These are phyloP conservation scores for Paraconiothyrium brasiliense DNA, from an alignment of 2,329 filamentous ascomycete genomes.

Conservation along the genomic window DNA sequence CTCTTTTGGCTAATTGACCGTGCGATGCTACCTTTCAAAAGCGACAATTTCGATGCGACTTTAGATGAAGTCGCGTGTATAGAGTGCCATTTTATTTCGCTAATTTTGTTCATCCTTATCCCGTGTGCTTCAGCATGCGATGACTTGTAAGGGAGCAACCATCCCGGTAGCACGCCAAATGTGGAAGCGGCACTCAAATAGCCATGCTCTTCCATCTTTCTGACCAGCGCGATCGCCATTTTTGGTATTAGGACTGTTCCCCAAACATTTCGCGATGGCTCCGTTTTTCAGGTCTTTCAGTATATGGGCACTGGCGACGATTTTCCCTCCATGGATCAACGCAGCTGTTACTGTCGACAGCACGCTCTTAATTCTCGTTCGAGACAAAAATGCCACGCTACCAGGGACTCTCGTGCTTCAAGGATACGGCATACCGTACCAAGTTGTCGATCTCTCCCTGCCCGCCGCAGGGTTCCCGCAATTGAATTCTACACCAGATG, in stretches of 20 bases:
- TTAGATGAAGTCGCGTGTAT: neutral
- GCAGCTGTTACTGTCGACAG: slow-evolving; percentile 30
- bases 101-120: neutral
- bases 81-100: neutral
- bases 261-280: neutral
- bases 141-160: neutral
- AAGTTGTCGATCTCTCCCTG: slow-evolving; percentile 62
- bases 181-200: neutral
- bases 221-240: neutral
- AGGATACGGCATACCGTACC: slow-evolving; percentile 67
- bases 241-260: neutral
- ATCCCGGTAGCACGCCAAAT: neutral
- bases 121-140: neutral
- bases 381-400: slow-evolving; percentile 57
- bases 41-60: neutral
- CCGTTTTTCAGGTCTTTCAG: neutral
- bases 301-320: neutral
- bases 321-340: neutral
- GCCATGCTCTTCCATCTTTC: neutral
- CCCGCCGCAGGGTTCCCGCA: slow-evolving; percentile 59
- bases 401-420: slow-evolving; percentile 63
- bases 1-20: slow-evolving; percentile 1
- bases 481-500: slow-evolving; percentile 58
- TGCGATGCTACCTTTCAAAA: neutral
- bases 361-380: slow-evolving; percentile 64